A percentile compares a stretch with the other conserved stretches of the same genome.
phyloP scores from a whole-genome alignment of 805 yeast genomes.

The Crinitomyces ghanaensis region DNA sequence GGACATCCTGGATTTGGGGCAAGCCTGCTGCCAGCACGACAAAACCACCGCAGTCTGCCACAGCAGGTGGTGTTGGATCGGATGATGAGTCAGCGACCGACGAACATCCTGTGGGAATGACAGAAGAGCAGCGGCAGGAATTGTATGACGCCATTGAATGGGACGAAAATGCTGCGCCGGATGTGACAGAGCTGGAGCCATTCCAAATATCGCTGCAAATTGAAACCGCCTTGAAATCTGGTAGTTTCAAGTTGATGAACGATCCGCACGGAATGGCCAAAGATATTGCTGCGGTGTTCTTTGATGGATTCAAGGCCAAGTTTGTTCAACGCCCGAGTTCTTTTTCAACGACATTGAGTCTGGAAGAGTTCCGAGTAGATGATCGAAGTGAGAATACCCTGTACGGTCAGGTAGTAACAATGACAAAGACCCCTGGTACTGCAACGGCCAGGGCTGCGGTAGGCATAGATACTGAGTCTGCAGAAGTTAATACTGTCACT shows the following conservation, averaged over 20 bases:
- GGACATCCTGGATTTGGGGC: slow-evolving; percentile 25
- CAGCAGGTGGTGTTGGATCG: slow-evolving; percentile 8
- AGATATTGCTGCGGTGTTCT: slow-evolving; percentile 63
- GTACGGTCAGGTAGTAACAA: slow-evolving; percentile 78
- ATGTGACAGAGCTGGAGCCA: slow-evolving; percentile 46
- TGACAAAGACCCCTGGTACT: slow-evolving; percentile 24
- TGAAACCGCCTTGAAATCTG: slow-evolving; percentile 57
- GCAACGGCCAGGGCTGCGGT: background rate
- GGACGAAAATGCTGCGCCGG: slow-evolving; percentile 49
- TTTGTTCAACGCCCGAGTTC: slow-evolving; percentile 74
- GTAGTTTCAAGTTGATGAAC: slow-evolving; percentile 55
- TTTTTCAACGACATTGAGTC: slow-evolving; percentile 53
- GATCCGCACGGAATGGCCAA: slow-evolving; percentile 27
- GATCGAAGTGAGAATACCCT: slow-evolving; percentile 73
- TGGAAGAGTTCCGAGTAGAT: slow-evolving; percentile 73
- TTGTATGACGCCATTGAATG: slow-evolving; percentile 88
- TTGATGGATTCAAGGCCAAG: slow-evolving; percentile 70
- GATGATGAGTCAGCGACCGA: slow-evolving; percentile 9
- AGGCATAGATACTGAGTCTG: background rate
- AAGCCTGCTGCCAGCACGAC: slow-evolving; percentile 2
- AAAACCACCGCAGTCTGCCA: slow-evolving; percentile 3
- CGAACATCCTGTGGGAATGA: slow-evolving; percentile 39
- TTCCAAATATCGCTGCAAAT: slow-evolving; percentile 62
- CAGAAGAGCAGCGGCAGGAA: slow-evolving; percentile 83
- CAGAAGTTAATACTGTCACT: background rate